phyloP scores from a whole-genome alignment of 1,139 yeast genomes.

The Kurtzmaniella quercitrusa region DNA sequence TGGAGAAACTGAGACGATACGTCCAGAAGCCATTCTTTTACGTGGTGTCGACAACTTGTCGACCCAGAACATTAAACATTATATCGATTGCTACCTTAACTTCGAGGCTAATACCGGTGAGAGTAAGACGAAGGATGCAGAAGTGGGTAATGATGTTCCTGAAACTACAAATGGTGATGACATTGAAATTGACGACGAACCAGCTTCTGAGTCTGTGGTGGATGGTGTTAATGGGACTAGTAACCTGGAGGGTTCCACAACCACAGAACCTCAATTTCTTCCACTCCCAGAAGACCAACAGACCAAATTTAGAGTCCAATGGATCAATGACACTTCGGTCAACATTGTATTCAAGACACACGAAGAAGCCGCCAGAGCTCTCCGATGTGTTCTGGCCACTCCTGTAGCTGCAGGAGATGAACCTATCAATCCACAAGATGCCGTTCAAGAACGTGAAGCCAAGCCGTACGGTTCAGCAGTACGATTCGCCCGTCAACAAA shows the following conservation, averaged over 20 bases:
- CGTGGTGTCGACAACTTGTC: slow-evolving; percentile 68
- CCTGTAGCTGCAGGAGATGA: slow-evolving; percentile 14
- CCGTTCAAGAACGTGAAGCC: slow-evolving; percentile 31
- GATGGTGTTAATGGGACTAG: neutral
- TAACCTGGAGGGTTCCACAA: neutral
- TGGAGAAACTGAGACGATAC: slow-evolving; percentile 23
- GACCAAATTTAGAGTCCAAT: slow-evolving; percentile 48
- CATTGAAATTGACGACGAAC: neutral
- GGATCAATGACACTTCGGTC: slow-evolving; percentile 66
- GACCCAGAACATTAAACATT: slow-evolving; percentile 59
- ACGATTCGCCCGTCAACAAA: slow-evolving; percentile 31
- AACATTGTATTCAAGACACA: slow-evolving; percentile 49
- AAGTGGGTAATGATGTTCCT: slow-evolving; percentile 5
- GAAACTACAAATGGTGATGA: neutral
- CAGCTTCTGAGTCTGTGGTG: neutral
- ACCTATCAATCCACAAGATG: slow-evolving; percentile 9
- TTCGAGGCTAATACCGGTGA: slow-evolving; percentile 16
- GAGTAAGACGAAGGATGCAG: slow-evolving; percentile 15
- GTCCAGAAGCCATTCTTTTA: slow-evolving; percentile 51
- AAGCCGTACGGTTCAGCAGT: slow-evolving; percentile 36
- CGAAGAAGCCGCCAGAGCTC: slow-evolving; percentile 41
- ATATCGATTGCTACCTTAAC: slow-evolving; percentile 48
- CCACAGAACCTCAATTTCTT: slow-evolving; percentile 13
- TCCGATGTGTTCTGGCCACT: slow-evolving; percentile 23
- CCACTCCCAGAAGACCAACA: slow-evolving; percentile 26